Evolutionary conservation across 1,139 yeast genomes (phyloP), one percentile per base, ranked within the genome.

Genomic region (Zygosaccharomyces pseudobailii): DNA sequence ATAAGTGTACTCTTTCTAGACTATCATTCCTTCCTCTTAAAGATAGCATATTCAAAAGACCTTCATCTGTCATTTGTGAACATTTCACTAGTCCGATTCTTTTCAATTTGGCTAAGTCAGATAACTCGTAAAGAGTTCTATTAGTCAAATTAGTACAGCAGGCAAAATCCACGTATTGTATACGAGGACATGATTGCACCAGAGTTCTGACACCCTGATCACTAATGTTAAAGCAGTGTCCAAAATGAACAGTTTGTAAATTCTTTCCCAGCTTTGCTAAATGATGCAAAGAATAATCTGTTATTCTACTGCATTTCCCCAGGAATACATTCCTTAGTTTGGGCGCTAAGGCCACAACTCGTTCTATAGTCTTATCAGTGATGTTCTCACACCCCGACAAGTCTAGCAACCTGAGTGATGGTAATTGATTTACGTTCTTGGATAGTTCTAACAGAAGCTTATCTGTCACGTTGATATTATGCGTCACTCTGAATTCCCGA

Each of bases 31-130:
- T 77, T 10, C 87, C 87, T 49, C 92, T 74, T 40, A 87, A 77
- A 55, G 85, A 78, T 7, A 87, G 86, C 58, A 92, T 75, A 41
- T 89, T 87, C 50, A 82, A 65, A 39, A 92, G 82, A 1, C 97
- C 97, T 42, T 78, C 80, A 66, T 90, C 97, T 4, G 95, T 85
- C 56, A 92, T 88, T 62, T 86, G 81, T 31, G 82, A 79, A 67
- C 98, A 92, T 66, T 90, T 90, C 24, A 92, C 98, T 47, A 92
- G 72, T 0, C 98, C 98, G 41, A 92, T 89, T 67, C 98, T 79
- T 61, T 95, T 80, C 56, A 92, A 74, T 61, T 86, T 82, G 10
- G 95, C 90, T 54, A 92, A 72, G 45, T 78, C 78, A 2, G 95
- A 81, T 55, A 92, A 71, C 60, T 86, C 96, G 44, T 79, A 77